Conservation (phyloP, 495 filamentous ascomycete genomes). For the Tuber brumale region DNA sequence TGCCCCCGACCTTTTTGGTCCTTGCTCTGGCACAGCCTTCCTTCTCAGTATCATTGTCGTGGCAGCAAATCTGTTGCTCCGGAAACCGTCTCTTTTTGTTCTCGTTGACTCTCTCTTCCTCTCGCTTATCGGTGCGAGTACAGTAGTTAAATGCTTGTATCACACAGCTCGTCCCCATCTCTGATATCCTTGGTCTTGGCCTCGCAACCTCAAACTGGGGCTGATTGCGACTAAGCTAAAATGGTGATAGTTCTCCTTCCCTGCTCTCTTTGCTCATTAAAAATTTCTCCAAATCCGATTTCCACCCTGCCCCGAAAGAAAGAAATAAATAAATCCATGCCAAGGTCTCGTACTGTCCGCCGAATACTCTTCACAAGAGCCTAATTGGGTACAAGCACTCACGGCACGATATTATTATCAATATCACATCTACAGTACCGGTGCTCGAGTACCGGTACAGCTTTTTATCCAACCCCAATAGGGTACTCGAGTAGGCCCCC, state of each 20-base stretch:
- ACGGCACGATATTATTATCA: neutral
- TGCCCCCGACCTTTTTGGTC: neutral
- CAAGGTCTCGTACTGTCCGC: neutral
- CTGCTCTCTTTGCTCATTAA: neutral
- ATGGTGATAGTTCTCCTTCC: neutral
- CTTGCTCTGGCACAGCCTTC: constrained; percentile 24
- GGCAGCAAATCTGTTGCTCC: neutral
- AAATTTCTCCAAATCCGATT: neutral
- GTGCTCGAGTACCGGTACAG: too few relatives aligned
- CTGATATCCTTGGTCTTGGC: neutral
- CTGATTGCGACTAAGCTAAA: neutral
- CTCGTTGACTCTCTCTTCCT: neutral
- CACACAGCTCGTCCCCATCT: neutral
- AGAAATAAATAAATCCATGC: too few relatives aligned
- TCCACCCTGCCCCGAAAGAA: neutral
- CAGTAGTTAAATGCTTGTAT: neutral
- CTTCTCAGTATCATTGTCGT: neutral
- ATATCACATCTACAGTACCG: neutral
- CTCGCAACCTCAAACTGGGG: neutral
- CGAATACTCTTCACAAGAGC: neutral
- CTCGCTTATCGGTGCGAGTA: neutral
- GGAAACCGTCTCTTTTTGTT: neutral
- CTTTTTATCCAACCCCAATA: too few relatives aligned
- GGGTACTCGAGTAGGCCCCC: too few relatives aligned
- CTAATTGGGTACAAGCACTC: neutral